Evolutionary conservation across 768 basidiomycete genomes (phyloP).

Genomic region (Fistulinella prunicolor): DNA sequence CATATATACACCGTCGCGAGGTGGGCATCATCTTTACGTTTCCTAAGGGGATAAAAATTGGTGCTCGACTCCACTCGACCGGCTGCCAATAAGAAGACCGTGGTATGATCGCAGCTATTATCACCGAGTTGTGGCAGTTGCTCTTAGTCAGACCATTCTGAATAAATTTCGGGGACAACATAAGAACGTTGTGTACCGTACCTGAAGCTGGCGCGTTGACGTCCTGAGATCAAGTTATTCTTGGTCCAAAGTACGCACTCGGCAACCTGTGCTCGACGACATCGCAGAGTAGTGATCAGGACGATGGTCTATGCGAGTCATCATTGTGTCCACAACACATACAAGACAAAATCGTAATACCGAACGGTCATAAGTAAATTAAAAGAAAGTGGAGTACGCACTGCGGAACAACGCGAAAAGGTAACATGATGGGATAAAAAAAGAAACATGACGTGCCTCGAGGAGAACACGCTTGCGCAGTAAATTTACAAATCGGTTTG

Average conservation of each 20-base stretch:
- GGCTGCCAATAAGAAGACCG: conserved; percentile 1
- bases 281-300: no score
- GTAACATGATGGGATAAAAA: conserved; percentile 7
- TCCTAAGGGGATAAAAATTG: conserved; percentile 2
- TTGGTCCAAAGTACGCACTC: no score
- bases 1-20: conserved; percentile 10
- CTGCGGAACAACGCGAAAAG: not conserved
- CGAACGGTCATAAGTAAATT: conserved; percentile 7
- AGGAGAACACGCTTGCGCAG: not conserved
- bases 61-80: not conserved
- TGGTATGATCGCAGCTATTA: not conserved
- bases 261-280: no score
- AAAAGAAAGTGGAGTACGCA: conserved; percentile 10
- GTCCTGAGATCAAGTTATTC: no score
- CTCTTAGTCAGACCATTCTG: no score
- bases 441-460: not conserved
- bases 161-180: no score
- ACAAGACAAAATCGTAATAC: conserved; percentile 13
- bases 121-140: no score
- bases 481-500: conserved; percentile 1
- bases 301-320: no score
- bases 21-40: not conserved
- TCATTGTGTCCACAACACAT: no score
- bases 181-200: no score
- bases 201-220: no score